A percentile compares a stretch with the other conserved stretches of the same genome.
phyloP scores from a whole-genome alignment of 306 rosid genomes.

The Begonia peltatifolia region DNA sequence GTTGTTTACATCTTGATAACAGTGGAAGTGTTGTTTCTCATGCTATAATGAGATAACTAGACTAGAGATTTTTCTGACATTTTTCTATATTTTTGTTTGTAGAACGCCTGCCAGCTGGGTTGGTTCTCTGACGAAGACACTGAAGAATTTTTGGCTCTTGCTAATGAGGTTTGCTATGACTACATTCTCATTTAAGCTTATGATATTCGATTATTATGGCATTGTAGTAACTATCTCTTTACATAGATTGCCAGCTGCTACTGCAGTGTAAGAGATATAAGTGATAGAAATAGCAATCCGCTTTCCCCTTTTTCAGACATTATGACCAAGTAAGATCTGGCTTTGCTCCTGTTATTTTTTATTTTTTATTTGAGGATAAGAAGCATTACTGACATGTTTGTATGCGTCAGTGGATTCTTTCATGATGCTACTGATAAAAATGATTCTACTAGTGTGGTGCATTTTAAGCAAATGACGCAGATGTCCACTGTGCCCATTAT shows the following conservation, averaged over 20 bases:
- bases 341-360: not conserved
- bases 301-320: conserved; percentile 25
- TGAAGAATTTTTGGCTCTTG: conserved; percentile 39
- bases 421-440: no score
- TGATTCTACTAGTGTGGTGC: no score
- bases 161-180: conserved; percentile 45
- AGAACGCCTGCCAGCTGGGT: conserved; percentile 64
- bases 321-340: conserved; percentile 43
- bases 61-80: not conserved
- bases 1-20: not conserved
- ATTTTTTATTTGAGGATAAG: no score
- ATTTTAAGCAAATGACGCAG: no score
- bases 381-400: no score
- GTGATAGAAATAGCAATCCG: conserved; percentile 19
- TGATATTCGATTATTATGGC: conserved; percentile 3
- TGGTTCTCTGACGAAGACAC: conserved; percentile 59
- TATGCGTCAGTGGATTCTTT: no score
- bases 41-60: no score
- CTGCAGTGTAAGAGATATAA: conserved; percentile 25
- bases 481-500: no score
- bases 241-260: conserved; percentile 40
- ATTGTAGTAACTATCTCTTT: conserved; percentile 10
- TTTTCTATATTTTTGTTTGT: conserved; percentile 1
- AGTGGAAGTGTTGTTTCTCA: not conserved
- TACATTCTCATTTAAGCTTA: conserved; percentile 1